These are phyloP conservation scores for Colletotrichum euphorbiae DNA, from an alignment of 2,329 filamentous ascomycete species.

Conservation along the genomic window DNA sequence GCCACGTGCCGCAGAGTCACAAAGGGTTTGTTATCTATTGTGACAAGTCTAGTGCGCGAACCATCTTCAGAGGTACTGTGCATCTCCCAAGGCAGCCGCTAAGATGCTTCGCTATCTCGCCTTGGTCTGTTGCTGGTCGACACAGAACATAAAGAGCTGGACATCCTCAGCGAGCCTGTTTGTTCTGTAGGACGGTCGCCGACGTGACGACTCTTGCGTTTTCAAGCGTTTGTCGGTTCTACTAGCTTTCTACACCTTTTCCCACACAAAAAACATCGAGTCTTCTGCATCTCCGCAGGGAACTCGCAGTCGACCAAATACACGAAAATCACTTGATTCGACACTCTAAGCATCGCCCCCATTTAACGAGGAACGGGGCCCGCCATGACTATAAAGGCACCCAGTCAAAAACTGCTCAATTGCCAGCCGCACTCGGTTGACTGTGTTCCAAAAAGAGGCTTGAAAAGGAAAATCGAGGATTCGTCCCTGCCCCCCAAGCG, in stretches of 20 bases:
- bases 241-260: no score
- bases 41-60: not conserved
- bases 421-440: no score
- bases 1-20: no score
- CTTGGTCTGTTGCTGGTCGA: rapidly evolving
- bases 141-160: not conserved
- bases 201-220: not conserved
- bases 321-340: not conserved
- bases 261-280: not conserved
- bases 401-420: not conserved
- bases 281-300: no score
- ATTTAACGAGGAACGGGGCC: not conserved
- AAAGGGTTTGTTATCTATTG: no score
- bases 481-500: not conserved
- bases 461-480: not conserved
- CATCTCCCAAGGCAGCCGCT: not conserved
- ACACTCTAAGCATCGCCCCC: not conserved
- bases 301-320: no score
- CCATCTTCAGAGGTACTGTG: not conserved
- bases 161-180: not conserved
- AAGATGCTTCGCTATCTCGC: not conserved
- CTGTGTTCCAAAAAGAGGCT: not conserved
- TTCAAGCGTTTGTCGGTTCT: rapidly evolving
- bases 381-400: not conserved
- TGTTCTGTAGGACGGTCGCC: not conserved